Base-by-base conservation (phyloP, 768 basidiomycete genomes). In the Tylopilus vinaceipallidus region DNA sequence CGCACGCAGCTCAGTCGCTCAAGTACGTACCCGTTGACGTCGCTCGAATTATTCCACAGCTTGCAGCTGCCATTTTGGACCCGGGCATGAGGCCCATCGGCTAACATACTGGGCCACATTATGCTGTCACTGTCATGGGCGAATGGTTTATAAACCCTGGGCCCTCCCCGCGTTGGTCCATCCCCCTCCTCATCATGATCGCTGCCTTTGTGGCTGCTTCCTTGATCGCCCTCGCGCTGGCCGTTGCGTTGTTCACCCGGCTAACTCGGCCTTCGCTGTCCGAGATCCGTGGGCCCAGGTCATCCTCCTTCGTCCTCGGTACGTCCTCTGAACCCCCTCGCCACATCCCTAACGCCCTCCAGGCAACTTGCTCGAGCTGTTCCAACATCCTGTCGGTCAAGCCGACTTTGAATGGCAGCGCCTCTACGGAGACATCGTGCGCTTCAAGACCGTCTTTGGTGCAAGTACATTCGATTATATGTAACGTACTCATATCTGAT, bases 311-410 rank as follows among this genome's bases (percentile, higher is more conserved):
- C 23, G 1, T 63, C 33, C 38, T 49, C 14, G 55, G 62, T 53
- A 45, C 19, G 34, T n/a, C 9, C 11, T 20, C n/a, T 17, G 47
- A 16, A 40, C 9, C 3, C 13, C 13, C 17, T 29, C n/a, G 4
- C 38, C 43, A 67, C 66, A 63, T 13, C 65, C 69, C 44, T 54
- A 24, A 61, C 40, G 8, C 47, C 23, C 6, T 12, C 3, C 38
- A 69, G 68, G 68, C 9, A 63, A 70, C 49, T 34, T 67, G 33
- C 36, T 48, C 4, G 65, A 71, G 19, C 14, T 69, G 12, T 63
- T 60, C 32, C 69, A 62, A 51, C 49, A 44, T 23, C 55, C 64
- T 2, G 56, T 49, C n/a, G 69, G 54, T 29, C 50, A 59, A 11
- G 27, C 56, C n/a, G 63, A 69, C 44, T 64, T 65, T 43, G 54